Percentiles rank a stretch among this genome's conserved stretches.
Evolutionary conservation across 257 asterid genomes (phyloP).

Genomic region (Petrea volubilis): DNA sequence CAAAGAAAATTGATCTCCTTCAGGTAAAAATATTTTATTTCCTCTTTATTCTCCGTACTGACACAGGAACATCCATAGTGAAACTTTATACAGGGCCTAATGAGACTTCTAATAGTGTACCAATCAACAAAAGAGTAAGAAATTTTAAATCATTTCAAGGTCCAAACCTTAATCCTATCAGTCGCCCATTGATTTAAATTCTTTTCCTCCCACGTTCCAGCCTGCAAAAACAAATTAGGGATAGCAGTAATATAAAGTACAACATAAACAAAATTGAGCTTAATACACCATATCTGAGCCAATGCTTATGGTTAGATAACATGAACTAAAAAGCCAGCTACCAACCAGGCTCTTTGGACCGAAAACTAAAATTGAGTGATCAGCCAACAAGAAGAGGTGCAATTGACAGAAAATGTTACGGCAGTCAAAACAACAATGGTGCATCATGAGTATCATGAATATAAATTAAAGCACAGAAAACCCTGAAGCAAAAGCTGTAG

Average conservation of each 20-base stretch:
- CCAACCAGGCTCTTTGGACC: background rate
- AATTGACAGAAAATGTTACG: background rate
- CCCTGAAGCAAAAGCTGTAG: background rate
- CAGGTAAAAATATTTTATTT: background rate
- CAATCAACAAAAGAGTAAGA: background rate
- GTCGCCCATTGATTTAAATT: constrained; percentile 52
- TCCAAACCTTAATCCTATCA: constrained; percentile 49
- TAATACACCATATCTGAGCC: background rate
- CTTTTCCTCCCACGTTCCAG: constrained; percentile 70
- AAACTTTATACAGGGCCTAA: background rate
- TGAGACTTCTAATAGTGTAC: background rate
- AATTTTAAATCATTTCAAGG: background rate
- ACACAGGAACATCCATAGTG: background rate
- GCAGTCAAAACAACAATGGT: background rate
- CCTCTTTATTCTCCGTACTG: background rate
- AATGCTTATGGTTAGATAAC: background rate
- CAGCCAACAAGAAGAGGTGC: background rate
- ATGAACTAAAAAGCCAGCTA: background rate
- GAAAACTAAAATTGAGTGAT: background rate
- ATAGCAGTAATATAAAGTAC: background rate
- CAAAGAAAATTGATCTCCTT: background rate
- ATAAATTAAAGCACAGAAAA: background rate
- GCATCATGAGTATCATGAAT: background rate
- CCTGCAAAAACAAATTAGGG: constrained; percentile 30
- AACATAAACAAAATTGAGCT: background rate